Evolutionary conservation across 352 stramenopile genomes (phyloP), one percentile per base, ranked within the genome.

Genomic region (Globisporangium echinulatum): DNA sequence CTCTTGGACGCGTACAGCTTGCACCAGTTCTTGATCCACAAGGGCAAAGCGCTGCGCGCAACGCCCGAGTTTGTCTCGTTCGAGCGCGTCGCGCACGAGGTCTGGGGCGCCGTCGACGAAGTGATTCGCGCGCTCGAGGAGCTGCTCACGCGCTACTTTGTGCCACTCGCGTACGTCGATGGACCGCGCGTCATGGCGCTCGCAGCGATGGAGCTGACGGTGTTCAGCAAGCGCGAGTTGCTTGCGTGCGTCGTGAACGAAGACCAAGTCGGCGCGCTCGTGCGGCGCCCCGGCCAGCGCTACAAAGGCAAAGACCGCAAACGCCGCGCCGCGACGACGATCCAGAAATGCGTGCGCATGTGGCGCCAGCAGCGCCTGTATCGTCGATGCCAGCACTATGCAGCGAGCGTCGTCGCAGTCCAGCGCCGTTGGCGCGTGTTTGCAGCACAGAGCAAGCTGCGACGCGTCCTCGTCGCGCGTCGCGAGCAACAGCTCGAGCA

Each of bases 1-100:
- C 74, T 92, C 14, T 59, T 92, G 46, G 84, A 91, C 64, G 73
- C 77, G 14, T 88, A 90, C 69, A 89, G 78, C 33, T 66, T 96
- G 15, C 85, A 97, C 51, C 82, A 96, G 54, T 96, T 97, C 64
- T 76, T 93, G 59, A 96, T 97, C 61, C 85, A 91, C 61, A 88
- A 96, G 55, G 90, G 88, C 2, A 66, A 72, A 11, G 77, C 79
- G 6, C 79, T 96, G 67, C 74, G 82, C 42, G 77, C 93, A 17
- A 93, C 86, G 33, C 83, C 87, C 52, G 89, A 96, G 62, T 97
- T 96, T 59, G 64, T 92, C 37, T 91, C 82, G 19, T 95, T 96
- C 66, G 67, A 79, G 40, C 71, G 85, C n/a, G 77, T 85, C 36
- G 80, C 70, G n/a, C 77, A 92, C 49, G 72, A 94, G 51, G 59